phyloP scores from a whole-genome alignment of 805 yeast species.

The Clavispora vitiphila region DNA sequence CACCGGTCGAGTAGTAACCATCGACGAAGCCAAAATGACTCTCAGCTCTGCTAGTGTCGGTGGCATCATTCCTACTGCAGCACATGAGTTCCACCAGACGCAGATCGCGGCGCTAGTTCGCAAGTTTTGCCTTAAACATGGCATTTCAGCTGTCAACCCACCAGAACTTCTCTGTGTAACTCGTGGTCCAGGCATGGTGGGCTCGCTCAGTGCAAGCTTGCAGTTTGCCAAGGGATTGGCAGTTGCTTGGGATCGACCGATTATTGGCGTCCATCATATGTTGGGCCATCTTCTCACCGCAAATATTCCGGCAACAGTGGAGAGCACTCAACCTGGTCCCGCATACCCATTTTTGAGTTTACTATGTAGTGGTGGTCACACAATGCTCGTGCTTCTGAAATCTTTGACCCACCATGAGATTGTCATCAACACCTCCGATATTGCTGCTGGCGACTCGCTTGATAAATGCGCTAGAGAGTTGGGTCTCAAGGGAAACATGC shows the following conservation, averaged over 20 bases:
- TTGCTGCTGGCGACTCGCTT: constrained; percentile 89
- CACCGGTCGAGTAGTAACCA: constrained; percentile 39
- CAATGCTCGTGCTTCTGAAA: constrained; percentile 70
- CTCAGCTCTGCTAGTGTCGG: constrained; percentile 64
- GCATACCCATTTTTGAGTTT: constrained; percentile 68
- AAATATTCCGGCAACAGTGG: constrained; percentile 19
- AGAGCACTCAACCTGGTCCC: constrained; percentile 27
- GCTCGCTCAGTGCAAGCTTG: constrained; percentile 76
- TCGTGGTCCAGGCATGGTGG: constrained; percentile 95
- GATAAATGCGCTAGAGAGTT: constrained; percentile 89
- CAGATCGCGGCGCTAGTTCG: constrained; percentile 49
- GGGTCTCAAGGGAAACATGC: constrained; percentile 76
- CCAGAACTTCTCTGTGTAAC: constrained; percentile 86
- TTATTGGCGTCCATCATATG: constrained; percentile 95
- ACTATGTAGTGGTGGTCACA: constrained; percentile 91
- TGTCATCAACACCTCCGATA: constrained; percentile 70
- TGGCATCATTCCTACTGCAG: constrained; percentile 85
- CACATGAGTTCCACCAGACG: constrained; percentile 71
- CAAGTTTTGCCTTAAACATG: constrained; percentile 36
- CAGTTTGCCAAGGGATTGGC: constrained; percentile 83
- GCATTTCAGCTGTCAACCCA: constrained; percentile 21
- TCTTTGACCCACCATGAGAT: constrained; percentile 65
- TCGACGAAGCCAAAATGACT: constrained; percentile 61
- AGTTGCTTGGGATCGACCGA: constrained; percentile 69
- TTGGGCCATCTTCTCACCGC: constrained; percentile 76